These are phyloP conservation scores for Luvunga scandens DNA, from an alignment of 345 rosid genomes.

Conservation along the genomic window DNA sequence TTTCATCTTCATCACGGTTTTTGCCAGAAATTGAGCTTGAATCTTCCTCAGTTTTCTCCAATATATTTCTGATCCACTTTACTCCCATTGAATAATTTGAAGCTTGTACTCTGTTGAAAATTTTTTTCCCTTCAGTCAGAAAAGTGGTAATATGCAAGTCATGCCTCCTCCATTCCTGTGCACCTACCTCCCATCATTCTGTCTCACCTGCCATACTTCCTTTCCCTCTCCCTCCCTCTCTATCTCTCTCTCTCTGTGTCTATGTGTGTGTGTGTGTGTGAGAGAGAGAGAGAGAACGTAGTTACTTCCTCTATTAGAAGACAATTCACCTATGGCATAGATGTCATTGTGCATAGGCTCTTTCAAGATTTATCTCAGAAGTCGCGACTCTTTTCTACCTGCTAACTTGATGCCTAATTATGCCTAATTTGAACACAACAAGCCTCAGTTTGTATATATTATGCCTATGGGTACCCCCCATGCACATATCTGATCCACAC, in stretches of 20 bases:
- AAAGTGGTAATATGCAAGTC: neutral
- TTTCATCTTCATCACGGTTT: neutral
- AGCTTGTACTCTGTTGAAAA: neutral
- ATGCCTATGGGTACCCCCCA: neutral
- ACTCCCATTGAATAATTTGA: neutral
- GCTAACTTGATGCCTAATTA: neutral
- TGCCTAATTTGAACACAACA: neutral
- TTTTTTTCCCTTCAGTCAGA: neutral
- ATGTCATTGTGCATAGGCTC: neutral
- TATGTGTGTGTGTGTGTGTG: no score
- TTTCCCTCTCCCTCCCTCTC: neutral
- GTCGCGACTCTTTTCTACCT: neutral
- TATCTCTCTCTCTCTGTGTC: neutral
- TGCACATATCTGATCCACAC: neutral
- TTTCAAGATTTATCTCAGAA: neutral
- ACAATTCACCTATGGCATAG: neutral
- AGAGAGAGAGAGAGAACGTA: neutral
- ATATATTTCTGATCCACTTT: neutral
- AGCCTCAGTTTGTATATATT: neutral
- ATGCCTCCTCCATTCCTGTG: neutral
- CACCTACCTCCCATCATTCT: neutral
- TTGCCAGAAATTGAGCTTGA: neutral
- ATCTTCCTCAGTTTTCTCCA: constrained; percentile 1
- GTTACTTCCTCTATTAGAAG: neutral
- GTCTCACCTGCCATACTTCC: neutral